Conservation (phyloP, 805 yeast genomes). For the Hanseniaspora jakobsenii region DNA sequence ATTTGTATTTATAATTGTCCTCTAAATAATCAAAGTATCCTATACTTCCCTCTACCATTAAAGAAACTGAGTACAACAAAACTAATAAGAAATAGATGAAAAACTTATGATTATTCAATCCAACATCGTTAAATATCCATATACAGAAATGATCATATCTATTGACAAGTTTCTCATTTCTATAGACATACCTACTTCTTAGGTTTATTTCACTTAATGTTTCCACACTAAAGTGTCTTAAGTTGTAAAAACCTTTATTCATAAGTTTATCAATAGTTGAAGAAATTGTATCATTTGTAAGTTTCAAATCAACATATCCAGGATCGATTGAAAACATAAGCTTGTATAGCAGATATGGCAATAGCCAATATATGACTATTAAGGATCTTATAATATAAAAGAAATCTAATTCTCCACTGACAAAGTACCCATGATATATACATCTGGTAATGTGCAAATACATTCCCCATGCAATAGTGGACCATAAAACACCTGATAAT, state of each 20-base stretch:
- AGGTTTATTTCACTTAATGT: slow-evolving; percentile 69
- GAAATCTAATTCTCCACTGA: slow-evolving; percentile 31
- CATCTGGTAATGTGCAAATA: slow-evolving; percentile 42
- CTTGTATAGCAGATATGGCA: slow-evolving; percentile 37
- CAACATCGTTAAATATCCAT: slow-evolving; percentile 85
- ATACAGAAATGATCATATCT: slow-evolving; percentile 91
- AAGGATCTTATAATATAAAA: slow-evolving; percentile 32
- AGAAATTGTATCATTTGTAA: slow-evolving; percentile 35
- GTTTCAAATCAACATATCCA: slow-evolving; percentile 57
- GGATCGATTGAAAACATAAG: slow-evolving; percentile 61
- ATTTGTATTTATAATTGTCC: slow-evolving; percentile 27
- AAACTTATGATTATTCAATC: slow-evolving; percentile 72
- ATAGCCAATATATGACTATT: slow-evolving; percentile 24
- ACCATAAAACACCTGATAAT: slow-evolving; percentile 69
- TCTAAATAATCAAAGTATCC: slow-evolving; percentile 41
- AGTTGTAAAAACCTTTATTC: slow-evolving; percentile 51
- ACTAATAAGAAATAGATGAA: slow-evolving; percentile 55
- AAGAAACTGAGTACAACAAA: slow-evolving; percentile 35
- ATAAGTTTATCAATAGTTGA: slow-evolving; percentile 48
- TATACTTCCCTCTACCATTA: slow-evolving; percentile 27
- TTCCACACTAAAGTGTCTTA: slow-evolving; percentile 65
- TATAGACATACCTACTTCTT: slow-evolving; percentile 59
- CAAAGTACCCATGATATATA: slow-evolving; percentile 39
- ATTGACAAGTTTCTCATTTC: slow-evolving; percentile 51
- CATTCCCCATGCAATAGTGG: slow-evolving; percentile 53